Evolutionary conservation across 352 stramenopile species (phyloP), one percentile per base, ranked within the genome.

Genomic region (Phytophthora ohioensis): DNA sequence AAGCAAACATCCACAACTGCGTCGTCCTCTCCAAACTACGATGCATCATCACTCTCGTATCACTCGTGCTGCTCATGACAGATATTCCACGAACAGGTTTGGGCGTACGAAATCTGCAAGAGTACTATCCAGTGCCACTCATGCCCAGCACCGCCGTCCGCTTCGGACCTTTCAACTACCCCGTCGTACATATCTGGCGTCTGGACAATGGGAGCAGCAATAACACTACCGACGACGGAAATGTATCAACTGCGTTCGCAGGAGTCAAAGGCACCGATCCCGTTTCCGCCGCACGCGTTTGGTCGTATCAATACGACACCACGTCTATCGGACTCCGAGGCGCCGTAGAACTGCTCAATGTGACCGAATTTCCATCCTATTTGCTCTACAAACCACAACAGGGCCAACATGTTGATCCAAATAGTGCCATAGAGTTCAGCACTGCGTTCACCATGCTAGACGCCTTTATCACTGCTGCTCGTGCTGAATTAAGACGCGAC

Each of bases 1-100:
- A 51, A 38, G 51, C 69, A 10, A 64, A 86, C 21, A 82, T 87
- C 9, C 43, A 64, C 13, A 32, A 42, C 4, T 79, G 48, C 36
- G 64, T 87, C 17, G 48, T 10, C 6, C 64, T 85, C 36, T 80
- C 70, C 31, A 70, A 69, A 30, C 31, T 72, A 17, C 72, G 73
- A 30, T 81, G 67, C 12, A 21, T 87, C 5, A 42, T 89, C 53
- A 84, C 77, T 2, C 3, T 85, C 3, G 27, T 88, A 4, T 73
- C 66, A 1, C 38, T 91, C 32, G 30, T 68, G 8, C 62, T 91
- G 1, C 62, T 82, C 5, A 47, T 75, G 47, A 81, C 80, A 15
- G 82, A 91, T 32, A 87, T 91, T 12, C 81, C 81, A 3, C 79
- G 82, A 5, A 81, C 82, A 0, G 79, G 82, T 1, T 58, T 89